Evolutionary conservation across 2,329 filamentous ascomycete species (phyloP).

Genomic region (Botryotinia calthae): DNA sequence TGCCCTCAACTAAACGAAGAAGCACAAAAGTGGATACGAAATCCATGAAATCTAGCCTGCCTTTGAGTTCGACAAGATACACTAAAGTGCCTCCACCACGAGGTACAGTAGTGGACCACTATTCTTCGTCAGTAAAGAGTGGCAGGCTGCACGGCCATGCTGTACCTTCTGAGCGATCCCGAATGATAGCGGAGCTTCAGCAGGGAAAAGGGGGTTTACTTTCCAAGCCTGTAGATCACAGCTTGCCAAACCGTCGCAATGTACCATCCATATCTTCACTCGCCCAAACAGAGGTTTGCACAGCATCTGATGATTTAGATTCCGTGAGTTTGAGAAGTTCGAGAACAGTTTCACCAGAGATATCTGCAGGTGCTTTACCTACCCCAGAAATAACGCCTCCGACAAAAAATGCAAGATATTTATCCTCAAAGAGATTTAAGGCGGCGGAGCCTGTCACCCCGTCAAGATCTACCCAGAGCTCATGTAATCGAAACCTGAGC

Average conservation of each 20-base stretch:
- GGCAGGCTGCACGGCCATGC: neutral
- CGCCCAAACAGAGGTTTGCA: neutral
- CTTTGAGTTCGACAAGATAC: neutral
- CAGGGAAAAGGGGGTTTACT: neutral
- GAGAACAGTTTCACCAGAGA: slow-evolving; percentile 3
- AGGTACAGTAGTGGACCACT: neutral
- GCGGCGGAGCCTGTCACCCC: neutral
- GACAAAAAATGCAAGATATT: neutral
- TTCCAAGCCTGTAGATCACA: neutral
- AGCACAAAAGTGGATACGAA: neutral
- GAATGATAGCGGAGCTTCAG: slow-evolving; percentile 6
- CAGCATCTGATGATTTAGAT: neutral
- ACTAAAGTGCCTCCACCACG: neutral
- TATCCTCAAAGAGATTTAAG: neutral
- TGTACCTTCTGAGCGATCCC: slow-evolving; percentile 9
- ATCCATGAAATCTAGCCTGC: neutral
- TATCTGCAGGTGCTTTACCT: neutral
- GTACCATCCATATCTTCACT: neutral
- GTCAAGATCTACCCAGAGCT: neutral
- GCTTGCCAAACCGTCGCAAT: neutral
- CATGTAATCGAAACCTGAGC: neutral
- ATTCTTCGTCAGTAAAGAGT: neutral
- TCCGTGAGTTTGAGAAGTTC: neutral
- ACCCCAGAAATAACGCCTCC: neutral
- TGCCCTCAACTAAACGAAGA: neutral